phyloP scores from a whole-genome alignment of 192 early-diverging fungal species.

The Obelidium mucronatum region DNA sequence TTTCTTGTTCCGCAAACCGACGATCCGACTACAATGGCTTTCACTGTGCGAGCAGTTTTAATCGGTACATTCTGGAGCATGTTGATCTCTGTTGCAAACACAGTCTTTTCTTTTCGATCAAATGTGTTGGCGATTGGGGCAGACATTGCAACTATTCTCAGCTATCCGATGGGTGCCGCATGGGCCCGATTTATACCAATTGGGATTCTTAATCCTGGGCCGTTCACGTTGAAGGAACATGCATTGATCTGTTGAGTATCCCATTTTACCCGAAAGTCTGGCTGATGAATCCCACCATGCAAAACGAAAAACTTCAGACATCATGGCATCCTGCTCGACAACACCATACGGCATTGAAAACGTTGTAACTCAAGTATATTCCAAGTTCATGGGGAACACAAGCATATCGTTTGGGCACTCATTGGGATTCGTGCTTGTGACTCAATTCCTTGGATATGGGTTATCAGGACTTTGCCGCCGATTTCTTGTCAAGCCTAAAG shows the following conservation, averaged over 20 bases:
- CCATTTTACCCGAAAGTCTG: not conserved
- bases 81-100: too few relatives aligned
- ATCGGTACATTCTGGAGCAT: too few relatives aligned
- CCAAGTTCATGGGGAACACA: not conserved
- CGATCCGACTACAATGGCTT: too few relatives aligned
- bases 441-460: conserved; percentile 72
- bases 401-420: conserved; percentile 24
- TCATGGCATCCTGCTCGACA: not conserved
- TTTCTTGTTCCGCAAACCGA: too few relatives aligned
- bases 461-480: conserved; percentile 75
- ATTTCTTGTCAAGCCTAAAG: conserved; percentile 81
- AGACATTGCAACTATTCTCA: conserved; percentile 75
- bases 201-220: conserved; percentile 80
- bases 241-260: conserved; percentile 63
- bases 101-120: too few relatives aligned
- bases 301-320: not conserved
- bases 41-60: too few relatives aligned
- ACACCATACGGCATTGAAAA: not conserved
- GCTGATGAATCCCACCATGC: not conserved
- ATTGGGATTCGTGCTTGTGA: conserved; percentile 63
- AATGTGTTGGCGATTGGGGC: conserved; percentile 67
- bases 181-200: conserved; percentile 20
- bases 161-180: conserved; percentile 67
- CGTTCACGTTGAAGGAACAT: conserved; percentile 89
- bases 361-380: conserved; percentile 3